phyloP scores from a whole-genome alignment of 1,284 basidiomycete genomes.

The Serendipita sp. region DNA sequence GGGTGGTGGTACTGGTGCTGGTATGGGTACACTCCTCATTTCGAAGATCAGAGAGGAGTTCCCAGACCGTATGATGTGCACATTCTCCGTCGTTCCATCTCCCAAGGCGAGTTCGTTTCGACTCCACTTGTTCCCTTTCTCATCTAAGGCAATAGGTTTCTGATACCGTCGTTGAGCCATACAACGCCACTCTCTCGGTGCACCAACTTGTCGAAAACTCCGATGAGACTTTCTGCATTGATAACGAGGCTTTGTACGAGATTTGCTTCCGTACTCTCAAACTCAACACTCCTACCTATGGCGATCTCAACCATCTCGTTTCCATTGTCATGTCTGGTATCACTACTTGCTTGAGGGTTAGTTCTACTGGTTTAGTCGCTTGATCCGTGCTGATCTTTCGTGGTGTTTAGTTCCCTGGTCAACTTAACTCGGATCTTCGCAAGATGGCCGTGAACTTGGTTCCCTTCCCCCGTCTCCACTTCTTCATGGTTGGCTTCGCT shows the following conservation, averaged over 20 bases:
- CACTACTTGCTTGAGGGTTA: slow-evolving; percentile 72
- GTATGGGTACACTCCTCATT: slow-evolving; percentile 46
- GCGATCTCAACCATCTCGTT: slow-evolving; percentile 93
- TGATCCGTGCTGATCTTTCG: slow-evolving; percentile 18
- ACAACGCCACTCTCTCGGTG: slow-evolving; percentile 45
- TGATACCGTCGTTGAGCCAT: slow-evolving; percentile 46
- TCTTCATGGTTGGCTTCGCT: slow-evolving; percentile 98
- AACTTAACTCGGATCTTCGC: slow-evolving; percentile 93
- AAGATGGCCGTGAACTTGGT: slow-evolving; percentile 99
- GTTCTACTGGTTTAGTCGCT: slow-evolving; percentile 4
- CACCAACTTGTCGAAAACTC: slow-evolving; percentile 51
- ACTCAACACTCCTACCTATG: slow-evolving; percentile 85
- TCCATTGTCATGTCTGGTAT: slow-evolving; percentile 97
- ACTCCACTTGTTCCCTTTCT: background rate
- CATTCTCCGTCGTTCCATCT: slow-evolving; percentile 45
- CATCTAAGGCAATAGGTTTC: slow-evolving; percentile 25
- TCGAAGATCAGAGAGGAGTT: slow-evolving; percentile 49
- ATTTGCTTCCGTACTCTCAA: slow-evolving; percentile 97
- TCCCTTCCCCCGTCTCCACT: slow-evolving; percentile 97
- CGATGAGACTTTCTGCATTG: slow-evolving; percentile 53
- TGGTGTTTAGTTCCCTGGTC: slow-evolving; percentile 72
- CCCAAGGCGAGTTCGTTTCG: slow-evolving; percentile 30
- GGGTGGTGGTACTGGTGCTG: slow-evolving; percentile 47
- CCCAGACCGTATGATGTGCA: slow-evolving; percentile 50
- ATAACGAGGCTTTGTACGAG: slow-evolving; percentile 97